Evolutionary conservation across 345 rosid genomes (phyloP).

Genomic region (Lagerstroemia speciosa): DNA sequence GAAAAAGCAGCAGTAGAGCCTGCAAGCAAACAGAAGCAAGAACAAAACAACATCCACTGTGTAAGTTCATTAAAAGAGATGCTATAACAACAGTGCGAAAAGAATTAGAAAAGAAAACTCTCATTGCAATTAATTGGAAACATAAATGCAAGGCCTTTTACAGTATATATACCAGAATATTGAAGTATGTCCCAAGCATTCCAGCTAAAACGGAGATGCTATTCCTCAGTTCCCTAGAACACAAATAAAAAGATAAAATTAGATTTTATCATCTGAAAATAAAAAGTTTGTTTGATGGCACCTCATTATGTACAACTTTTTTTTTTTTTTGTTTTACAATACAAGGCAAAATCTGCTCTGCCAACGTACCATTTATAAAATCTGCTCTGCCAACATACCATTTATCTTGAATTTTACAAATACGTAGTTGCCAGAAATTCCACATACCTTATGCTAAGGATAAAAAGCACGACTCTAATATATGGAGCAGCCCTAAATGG

Average conservation of each 20-base stretch:
- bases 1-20: conserved; percentile 86
- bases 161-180: conserved; percentile 65
- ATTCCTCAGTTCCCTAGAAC: conserved; percentile 57
- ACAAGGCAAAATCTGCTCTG: not conserved
- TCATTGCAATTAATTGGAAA: not conserved
- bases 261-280: not conserved
- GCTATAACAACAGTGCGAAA: not conserved
- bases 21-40: conserved; percentile 32
- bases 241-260: not conserved
- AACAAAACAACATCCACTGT: conserved; percentile 4
- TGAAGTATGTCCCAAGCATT: conserved; percentile 78
- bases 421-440: not conserved
- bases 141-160: not conserved
- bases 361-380: not conserved
- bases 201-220: conserved; percentile 66
- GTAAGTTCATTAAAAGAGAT: not conserved
- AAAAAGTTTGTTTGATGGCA: not conserved
- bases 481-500: conserved; percentile 91
- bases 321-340: no score
- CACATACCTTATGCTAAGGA: conserved; percentile 64
- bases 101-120: not conserved
- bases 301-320: not conserved
- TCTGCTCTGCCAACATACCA: not conserved
- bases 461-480: conserved; percentile 67
- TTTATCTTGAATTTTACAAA: not conserved